These are phyloP conservation scores for Naganishia randhawae DNA, from an alignment of 768 basidiomycete genomes.

Conservation along the genomic window DNA sequence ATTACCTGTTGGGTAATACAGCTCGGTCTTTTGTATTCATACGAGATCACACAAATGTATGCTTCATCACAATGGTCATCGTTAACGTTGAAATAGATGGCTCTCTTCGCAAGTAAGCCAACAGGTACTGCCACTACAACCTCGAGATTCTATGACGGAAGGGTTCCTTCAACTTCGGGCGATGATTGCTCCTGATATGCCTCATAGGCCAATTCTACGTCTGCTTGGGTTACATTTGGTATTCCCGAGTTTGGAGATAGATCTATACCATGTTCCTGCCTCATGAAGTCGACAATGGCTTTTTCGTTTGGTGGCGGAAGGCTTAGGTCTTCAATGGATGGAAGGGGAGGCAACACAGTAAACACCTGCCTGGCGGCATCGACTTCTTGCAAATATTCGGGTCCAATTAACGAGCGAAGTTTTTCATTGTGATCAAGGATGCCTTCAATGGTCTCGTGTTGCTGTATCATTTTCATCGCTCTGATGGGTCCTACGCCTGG, in stretches of 20 bases:
- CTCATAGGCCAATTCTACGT: not conserved
- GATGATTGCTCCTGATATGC: not conserved
- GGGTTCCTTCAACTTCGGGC: not conserved
- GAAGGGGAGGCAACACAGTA: constrained; percentile 33
- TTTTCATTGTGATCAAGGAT: constrained; percentile 55
- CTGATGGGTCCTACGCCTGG: constrained; percentile 72
- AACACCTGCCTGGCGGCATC: constrained; percentile 24
- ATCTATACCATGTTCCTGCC: constrained; percentile 39
- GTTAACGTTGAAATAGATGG: too few relatives aligned
- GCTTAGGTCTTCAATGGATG: constrained; percentile 24
- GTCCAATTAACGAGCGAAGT: constrained; percentile 22
- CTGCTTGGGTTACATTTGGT: not conserved
- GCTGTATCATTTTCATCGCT: constrained; percentile 70
- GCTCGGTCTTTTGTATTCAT: not conserved
- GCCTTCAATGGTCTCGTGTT: constrained; percentile 68
- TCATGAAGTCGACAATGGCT: constrained; percentile 36
- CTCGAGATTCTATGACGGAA: not conserved
- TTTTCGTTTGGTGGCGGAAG: constrained; percentile 21
- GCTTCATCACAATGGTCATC: not conserved
- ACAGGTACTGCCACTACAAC: too few relatives aligned
- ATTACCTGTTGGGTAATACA: not conserved
- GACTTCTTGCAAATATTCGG: constrained; percentile 36
- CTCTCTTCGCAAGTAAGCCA: too few relatives aligned
- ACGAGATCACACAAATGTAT: constrained; percentile 2
- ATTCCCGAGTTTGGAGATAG: not conserved